phyloP scores from a whole-genome alignment of 2,329 filamentous ascomycete species.

The Trichoderma koningii region DNA sequence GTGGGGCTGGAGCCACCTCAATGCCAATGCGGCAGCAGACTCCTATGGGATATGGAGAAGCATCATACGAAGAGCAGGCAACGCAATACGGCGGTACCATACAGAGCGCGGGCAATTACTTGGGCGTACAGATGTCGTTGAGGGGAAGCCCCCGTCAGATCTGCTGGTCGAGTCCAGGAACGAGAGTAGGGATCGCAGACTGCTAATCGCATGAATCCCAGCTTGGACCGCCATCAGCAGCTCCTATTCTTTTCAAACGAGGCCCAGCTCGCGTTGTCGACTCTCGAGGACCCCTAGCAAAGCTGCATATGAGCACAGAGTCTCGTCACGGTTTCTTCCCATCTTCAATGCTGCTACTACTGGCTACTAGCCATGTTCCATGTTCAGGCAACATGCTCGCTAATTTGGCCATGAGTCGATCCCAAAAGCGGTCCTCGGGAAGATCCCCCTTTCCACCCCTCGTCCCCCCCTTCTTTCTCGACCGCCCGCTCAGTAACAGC shows the following conservation, averaged over 20 bases:
- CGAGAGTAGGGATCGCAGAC: neutral
- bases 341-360: neutral
- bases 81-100: conserved; percentile 4
- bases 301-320: neutral
- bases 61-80: neutral
- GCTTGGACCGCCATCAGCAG: neutral
- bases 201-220: neutral
- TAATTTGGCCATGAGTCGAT: conserved; percentile 3
- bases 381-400: neutral
- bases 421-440: neutral
- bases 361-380: neutral
- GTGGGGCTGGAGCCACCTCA: conserved; percentile 13
- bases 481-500: conserved; percentile 9
- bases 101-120: conserved; percentile 6
- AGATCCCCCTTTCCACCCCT: neutral
- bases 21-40: conserved; percentile 14
- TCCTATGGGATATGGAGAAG: neutral
- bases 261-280: neutral
- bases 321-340: neutral
- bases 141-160: conserved; percentile 6
- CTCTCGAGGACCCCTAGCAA: neutral
- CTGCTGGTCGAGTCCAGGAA: conserved; percentile 7
- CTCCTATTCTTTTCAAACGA: neutral
- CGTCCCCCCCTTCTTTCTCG: neutral
- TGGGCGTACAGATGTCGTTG: conserved; percentile 4